Base-by-base conservation (phyloP, 1,139 yeast genomes). In the Suhomyces bokatorum region DNA sequence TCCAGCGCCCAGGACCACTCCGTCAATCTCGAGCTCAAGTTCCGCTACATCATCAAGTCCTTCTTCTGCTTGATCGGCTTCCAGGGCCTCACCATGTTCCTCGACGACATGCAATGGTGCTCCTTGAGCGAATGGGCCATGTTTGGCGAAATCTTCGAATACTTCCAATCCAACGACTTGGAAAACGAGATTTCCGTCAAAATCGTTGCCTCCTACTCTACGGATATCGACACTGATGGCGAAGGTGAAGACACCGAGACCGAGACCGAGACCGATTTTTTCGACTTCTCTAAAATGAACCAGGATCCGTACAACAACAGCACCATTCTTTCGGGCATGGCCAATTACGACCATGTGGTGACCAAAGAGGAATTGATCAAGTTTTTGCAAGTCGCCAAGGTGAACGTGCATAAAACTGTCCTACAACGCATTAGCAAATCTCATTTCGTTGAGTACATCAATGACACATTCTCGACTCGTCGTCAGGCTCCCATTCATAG, bases 21-120 rank as follows among this genome's bases (percentile, higher is more conserved):
- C 1, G 52, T 58, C 29, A 63, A 60, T 45, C 46, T 63, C 33
- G 83, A 78, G 47, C 50, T 77, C 42, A 63, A 72, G 45, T 69
- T 75, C 52, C 66, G 77, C 46, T 72, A 69, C 45, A 66, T 75
- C 14, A 63, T 79, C 43, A 77, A 76, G 47, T 57, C 67, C 11
- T 55, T 79, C 32, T 72, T 70, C 45, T 66, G 71, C 24, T 55
- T 78, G 8, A 65, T 78, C 44, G 75, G 76, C 5, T 55, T 59
- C 15, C 69, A 67, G 20, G 80, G 80, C 1, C 57, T 78, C 42
- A 76, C 81, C 0, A 55, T 78, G 2, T 67, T 75, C 42, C 59
- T 76, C 33, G 83, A 78, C 52, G 81, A 78, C 56, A 57, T 75
- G 28, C 80, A 78, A 43, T 73, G 75, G 72, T 69, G 77, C 42